A percentile compares a stretch with the other conserved stretches of the same genome.
These are phyloP conservation scores for Sclerotinia sclerotiorum DNA, from an alignment of 2,329 filamentous ascomycete species.

Conservation along the genomic window DNA sequence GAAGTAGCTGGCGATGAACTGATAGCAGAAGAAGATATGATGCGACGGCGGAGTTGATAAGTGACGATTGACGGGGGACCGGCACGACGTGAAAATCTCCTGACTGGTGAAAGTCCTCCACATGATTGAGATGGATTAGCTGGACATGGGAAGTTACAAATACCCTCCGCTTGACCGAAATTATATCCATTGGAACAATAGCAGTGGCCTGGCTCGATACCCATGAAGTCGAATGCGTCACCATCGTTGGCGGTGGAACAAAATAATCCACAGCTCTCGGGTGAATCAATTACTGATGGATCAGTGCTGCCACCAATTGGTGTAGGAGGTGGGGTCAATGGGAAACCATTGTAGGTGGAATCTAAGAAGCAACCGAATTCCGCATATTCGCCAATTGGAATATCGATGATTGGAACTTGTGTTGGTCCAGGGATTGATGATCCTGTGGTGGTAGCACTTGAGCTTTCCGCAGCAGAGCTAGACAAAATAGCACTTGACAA, in stretches of 20 bases:
- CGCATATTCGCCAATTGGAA: neutral
- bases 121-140: slow-evolving; percentile 9
- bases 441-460: slow-evolving; percentile 6
- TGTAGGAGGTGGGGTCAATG: slow-evolving; percentile 8
- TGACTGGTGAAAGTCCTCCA: neutral
- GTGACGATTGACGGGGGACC: slow-evolving; percentile 4
- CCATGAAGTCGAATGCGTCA: neutral
- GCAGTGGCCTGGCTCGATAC: slow-evolving; percentile 13
- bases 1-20: neutral
- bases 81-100: neutral
- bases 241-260: slow-evolving; percentile 10
- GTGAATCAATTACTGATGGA: neutral
- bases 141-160: slow-evolving; percentile 14
- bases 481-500: neutral
- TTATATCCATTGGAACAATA: slow-evolving; percentile 17
- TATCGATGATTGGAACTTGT: neutral
- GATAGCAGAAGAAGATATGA: slow-evolving; percentile 3
- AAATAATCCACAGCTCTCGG: neutral
- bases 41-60: neutral
- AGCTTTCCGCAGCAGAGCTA: neutral
- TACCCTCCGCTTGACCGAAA: neutral
- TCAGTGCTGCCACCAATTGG: neutral
- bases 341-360: slow-evolving; percentile 3
- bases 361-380: slow-evolving; percentile 11
- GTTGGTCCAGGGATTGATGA: slow-evolving; percentile 12